Evolutionary conservation across 2,329 filamentous ascomycete genomes (phyloP).

Genomic region (Fusarium piperis): DNA sequence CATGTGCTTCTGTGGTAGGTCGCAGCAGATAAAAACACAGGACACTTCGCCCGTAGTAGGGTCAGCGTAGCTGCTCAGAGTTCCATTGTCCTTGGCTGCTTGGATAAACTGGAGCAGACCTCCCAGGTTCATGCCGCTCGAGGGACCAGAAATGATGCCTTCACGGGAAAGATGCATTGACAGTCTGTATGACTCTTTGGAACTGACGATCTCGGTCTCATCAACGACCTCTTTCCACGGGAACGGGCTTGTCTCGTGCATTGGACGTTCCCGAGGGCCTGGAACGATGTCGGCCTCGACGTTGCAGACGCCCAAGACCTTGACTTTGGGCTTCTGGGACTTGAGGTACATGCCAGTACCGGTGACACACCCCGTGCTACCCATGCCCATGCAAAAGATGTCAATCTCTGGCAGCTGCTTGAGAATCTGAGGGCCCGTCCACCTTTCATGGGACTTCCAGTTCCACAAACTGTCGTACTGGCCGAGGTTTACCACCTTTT

Average conservation of each 20-base stretch:
- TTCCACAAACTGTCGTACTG: background rate
- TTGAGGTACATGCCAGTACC: conserved; percentile 3
- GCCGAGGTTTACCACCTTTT: background rate
- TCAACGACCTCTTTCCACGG: background rate
- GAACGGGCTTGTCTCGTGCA: background rate
- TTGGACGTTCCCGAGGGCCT: background rate
- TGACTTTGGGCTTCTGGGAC: background rate
- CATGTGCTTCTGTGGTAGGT: background rate
- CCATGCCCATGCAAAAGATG: conserved; percentile 2
- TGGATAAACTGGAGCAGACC: background rate
- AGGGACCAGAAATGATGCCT: background rate
- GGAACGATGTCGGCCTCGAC: background rate
- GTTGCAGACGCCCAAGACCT: background rate
- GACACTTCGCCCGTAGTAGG: background rate
- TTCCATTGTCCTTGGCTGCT: background rate
- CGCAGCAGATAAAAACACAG: background rate
- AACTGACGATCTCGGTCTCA: background rate
- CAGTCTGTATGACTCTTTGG: background rate
- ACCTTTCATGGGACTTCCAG: background rate
- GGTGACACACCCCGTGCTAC: background rate
- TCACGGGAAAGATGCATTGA: background rate
- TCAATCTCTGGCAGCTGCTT: background rate
- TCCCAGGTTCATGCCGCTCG: background rate
- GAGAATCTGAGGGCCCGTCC: background rate
- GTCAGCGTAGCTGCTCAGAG: background rate